Conservation (phyloP, 2,329 filamentous ascomycete genomes). For the Trichophyton rubrum region DNA sequence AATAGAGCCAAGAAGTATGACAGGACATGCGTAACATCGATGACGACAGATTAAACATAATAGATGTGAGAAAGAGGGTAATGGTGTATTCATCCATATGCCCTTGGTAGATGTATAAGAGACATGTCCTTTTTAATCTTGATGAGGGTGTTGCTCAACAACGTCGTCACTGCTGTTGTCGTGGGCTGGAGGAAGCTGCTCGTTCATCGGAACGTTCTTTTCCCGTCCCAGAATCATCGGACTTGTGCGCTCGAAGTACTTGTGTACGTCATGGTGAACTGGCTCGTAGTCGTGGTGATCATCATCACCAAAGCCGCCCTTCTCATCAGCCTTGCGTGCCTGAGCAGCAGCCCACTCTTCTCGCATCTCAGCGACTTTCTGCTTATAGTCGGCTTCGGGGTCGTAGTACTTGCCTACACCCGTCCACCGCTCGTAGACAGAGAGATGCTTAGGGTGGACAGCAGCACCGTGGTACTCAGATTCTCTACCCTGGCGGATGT, state of each 20-base stretch:
- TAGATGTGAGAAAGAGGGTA: neutral
- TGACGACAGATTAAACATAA: neutral
- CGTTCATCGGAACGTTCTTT: neutral
- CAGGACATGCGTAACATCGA: neutral
- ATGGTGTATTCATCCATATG: neutral
- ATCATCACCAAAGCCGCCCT: constrained; percentile 30
- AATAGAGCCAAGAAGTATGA: neutral
- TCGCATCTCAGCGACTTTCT: constrained; percentile 74
- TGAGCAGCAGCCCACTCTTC: constrained; percentile 41
- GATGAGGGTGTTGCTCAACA: neutral
- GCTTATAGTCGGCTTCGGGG: constrained; percentile 66
- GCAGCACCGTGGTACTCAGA: constrained; percentile 86
- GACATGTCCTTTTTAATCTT: neutral
- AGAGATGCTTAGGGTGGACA: constrained; percentile 78
- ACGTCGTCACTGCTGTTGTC: neutral
- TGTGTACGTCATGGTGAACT: constrained; percentile 38
- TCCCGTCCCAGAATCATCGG: constrained; percentile 12
- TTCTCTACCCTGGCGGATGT: constrained; percentile 64
- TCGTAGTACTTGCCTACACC: constrained; percentile 75
- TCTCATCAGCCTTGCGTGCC: constrained; percentile 39
- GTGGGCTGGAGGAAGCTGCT: constrained; percentile 7
- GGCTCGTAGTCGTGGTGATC: constrained; percentile 36
- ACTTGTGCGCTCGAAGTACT: constrained; percentile 43
- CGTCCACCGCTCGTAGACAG: constrained; percentile 69
- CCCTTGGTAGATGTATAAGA: neutral